phyloP scores from a whole-genome alignment of 805 yeast genomes.

The Sugiyamaella marilandica region DNA sequence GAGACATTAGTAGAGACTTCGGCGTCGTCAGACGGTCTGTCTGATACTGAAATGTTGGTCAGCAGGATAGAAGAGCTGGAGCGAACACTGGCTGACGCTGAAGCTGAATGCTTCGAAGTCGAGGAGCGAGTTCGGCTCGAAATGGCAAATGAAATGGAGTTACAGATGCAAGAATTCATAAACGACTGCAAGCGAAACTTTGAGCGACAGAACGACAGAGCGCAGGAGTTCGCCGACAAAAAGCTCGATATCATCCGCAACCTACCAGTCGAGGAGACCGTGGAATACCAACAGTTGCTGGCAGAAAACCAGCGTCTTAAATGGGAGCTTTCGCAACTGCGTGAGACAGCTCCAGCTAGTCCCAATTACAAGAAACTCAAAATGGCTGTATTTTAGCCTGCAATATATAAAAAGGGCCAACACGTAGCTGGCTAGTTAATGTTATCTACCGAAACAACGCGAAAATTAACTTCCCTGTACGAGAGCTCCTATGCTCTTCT shows the following conservation, averaged over 20 bases:
- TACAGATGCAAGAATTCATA: slow-evolving; percentile 26
- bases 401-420: too few relatives aligned
- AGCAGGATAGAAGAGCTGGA: slow-evolving; percentile 23
- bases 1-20: background rate
- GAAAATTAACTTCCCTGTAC: too few relatives aligned
- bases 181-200: slow-evolving; percentile 23
- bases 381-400: too few relatives aligned
- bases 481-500: too few relatives aligned
- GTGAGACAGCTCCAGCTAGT: background rate
- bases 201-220: slow-evolving; percentile 16
- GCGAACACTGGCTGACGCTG: slow-evolving; percentile 7
- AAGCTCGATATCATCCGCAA: slow-evolving; percentile 20
- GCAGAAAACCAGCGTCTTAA: slow-evolving; percentile 8
- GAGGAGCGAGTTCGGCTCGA: slow-evolving; percentile 26
- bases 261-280: background rate
- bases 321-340: background rate
- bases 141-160: slow-evolving; percentile 30
- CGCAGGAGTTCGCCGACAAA: slow-evolving; percentile 21
- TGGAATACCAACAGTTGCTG: slow-evolving; percentile 3
- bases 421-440: too few relatives aligned
- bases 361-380: too few relatives aligned
- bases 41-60: slow-evolving; percentile 4
- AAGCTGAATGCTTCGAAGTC: slow-evolving; percentile 15
- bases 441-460: too few relatives aligned
- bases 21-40: background rate